phyloP scores from a whole-genome alignment of 2,329 filamentous ascomycete genomes.

The Neophaeococcomyces mojaviensis region DNA sequence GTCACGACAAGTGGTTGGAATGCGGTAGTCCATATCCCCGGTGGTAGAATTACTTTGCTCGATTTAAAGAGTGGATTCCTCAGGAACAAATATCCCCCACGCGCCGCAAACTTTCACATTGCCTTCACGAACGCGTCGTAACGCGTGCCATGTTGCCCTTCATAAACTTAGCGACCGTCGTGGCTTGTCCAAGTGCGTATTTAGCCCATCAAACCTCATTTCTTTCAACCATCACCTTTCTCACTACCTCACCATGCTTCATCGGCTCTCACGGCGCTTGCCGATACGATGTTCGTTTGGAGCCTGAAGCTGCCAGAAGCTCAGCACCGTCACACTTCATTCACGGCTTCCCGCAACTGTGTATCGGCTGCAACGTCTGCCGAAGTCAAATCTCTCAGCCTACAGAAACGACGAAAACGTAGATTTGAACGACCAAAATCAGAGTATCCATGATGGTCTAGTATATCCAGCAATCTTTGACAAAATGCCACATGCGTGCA shows the following conservation, averaged over 20 bases:
- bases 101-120: too few species aligned
- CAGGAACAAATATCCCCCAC: too few species aligned
- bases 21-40: too few species aligned
- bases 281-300: neutral
- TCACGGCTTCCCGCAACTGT: constrained; percentile 12
- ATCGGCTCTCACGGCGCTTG: neutral
- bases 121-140: too few species aligned
- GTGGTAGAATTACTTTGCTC: too few species aligned
- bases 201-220: too few species aligned
- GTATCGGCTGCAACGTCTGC: constrained; percentile 13
- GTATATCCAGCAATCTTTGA: constrained; percentile 8
- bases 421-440: neutral
- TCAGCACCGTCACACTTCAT: constrained; percentile 7
- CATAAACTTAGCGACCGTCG: too few species aligned
- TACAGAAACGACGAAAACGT: constrained; percentile 3
- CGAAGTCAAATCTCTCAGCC: constrained; percentile 13
- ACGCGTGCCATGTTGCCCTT: too few species aligned
- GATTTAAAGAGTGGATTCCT: too few species aligned
- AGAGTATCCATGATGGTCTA: constrained; percentile 6
- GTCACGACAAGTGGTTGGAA: too few species aligned
- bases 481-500: constrained; percentile 2
- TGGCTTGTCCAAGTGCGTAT: too few species aligned
- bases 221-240: too few species aligned
- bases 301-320: neutral
- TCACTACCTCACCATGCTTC: neutral